Evolutionary conservation across 73 alveolate species (phyloP).

Genomic region (Paramecium sonneborni): DNA sequence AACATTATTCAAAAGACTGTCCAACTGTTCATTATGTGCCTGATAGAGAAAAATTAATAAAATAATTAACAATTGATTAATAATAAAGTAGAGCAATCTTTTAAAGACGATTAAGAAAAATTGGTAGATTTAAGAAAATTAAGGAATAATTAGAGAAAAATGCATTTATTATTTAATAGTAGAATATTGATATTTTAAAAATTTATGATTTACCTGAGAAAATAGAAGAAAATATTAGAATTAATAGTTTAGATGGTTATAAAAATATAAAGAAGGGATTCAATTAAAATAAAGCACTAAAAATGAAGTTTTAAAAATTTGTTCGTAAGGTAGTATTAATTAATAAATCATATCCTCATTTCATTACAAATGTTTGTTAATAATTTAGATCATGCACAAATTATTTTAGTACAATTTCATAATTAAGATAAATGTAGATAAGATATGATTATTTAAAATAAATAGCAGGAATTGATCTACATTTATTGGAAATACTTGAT

Average conservation of each 20-base stretch:
- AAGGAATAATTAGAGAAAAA: neutral
- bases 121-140: neutral
- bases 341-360: neutral
- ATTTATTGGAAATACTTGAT: neutral
- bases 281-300: neutral
- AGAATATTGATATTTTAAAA: neutral
- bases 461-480: neutral
- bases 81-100: neutral
- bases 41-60: neutral
- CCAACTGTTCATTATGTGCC: neutral
- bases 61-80: neutral
- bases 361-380: neutral
- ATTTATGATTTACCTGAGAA: neutral
- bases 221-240: neutral
- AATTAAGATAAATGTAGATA: neutral
- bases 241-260: neutral
- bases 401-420: neutral
- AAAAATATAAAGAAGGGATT: neutral
- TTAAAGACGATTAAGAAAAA: neutral
- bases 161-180: neutral
- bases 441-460: neutral
- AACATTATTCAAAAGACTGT: slow-evolving; percentile 5
- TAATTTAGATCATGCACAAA: neutral
- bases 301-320: neutral
- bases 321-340: neutral